phyloP scores from a whole-genome alignment of 371 early-diverging fungal species.

The Choanephora cucurbitarum region DNA sequence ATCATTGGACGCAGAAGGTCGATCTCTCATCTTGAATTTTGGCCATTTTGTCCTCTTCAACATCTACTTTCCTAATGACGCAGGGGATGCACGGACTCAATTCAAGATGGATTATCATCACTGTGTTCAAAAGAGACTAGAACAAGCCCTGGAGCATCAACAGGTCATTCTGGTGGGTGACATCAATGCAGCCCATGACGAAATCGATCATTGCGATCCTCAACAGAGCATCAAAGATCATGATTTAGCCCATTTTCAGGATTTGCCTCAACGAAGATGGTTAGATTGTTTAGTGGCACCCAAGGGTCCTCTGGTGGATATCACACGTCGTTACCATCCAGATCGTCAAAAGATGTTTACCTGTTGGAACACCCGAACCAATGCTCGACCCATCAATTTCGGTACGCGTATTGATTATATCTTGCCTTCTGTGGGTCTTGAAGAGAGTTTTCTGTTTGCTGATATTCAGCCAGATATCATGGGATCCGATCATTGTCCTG shows the following conservation, averaged over 20 bases:
- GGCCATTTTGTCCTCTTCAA: slow-evolving; percentile 79
- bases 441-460: slow-evolving; percentile 56
- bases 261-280: slow-evolving; percentile 73
- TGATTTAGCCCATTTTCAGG: slow-evolving; percentile 61
- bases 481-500: slow-evolving; percentile 94
- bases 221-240: slow-evolving; percentile 57
- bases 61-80: slow-evolving; percentile 78
- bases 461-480: slow-evolving; percentile 64
- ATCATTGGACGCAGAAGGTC: slow-evolving; percentile 75
- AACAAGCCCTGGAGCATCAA: slow-evolving; percentile 45
- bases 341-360: slow-evolving; percentile 57
- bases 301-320: slow-evolving; percentile 57
- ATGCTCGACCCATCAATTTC: slow-evolving; percentile 65
- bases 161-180: slow-evolving; percentile 80
- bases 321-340: slow-evolving; percentile 54
- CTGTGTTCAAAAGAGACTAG: slow-evolving; percentile 56
- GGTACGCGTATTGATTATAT: slow-evolving; percentile 86
- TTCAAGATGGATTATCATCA: slow-evolving; percentile 71
- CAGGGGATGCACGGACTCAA: slow-evolving; percentile 54
- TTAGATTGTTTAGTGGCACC: slow-evolving; percentile 62
- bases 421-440: slow-evolving; percentile 60
- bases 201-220: slow-evolving; percentile 83
- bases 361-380: slow-evolving; percentile 81
- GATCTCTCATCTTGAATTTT: slow-evolving; percentile 82
- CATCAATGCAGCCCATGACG: slow-evolving; percentile 75